Base-by-base conservation (phyloP, 345 rosid genomes). In the Geranium brycei region DNA sequence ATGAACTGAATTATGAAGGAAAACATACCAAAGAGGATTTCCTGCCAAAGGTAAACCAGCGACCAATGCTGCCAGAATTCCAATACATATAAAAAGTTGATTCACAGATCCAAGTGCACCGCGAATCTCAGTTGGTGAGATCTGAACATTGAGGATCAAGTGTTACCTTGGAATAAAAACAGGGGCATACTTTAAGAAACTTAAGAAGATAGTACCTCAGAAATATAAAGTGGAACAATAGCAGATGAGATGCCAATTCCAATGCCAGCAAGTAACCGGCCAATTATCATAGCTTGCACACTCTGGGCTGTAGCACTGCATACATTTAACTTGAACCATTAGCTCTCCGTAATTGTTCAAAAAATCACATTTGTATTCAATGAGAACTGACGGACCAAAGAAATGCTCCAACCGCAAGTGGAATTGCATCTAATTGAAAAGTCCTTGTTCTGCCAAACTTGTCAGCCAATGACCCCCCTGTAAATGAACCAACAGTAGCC, bases 201-300 rank as follows among this genome's bases (percentile, higher is more conserved):
- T 23, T 23, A 23, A 57, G 18, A 47, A 11, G 31, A 3, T 61
- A 64, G 31, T 71, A 90, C 99, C 99, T 93, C 99, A 61, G 99
- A 93, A 69, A 91, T 93, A 81, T 93, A 93, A 71, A 93, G 96
- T 30, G 97, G 99, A 40, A 90, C 99, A 65, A 93, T 82, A 4
- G 99, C 96, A 66, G 97, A 88, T 38, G 99, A 82, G 73, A 93
- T 93, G 31, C 99, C 99, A 66, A 90, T 88, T 78, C 99, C 99
- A 72, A 93, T 78, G 68, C 97, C 97, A 66, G 99, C 92, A 63
- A 93, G 92, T 66, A 93, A 70, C 31, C 99, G 96, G 19, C 99
- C 99, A 73, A 93, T 81, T 67, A 93, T 82, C 99, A 93, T 91
- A 57, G 91, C 78, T 72, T 93, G 95, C 59, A 91, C 86, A 72